These are phyloP conservation scores for Chaetomium sp. DNA, from an alignment of 2,329 filamentous ascomycete genomes.

Conservation along the genomic window DNA sequence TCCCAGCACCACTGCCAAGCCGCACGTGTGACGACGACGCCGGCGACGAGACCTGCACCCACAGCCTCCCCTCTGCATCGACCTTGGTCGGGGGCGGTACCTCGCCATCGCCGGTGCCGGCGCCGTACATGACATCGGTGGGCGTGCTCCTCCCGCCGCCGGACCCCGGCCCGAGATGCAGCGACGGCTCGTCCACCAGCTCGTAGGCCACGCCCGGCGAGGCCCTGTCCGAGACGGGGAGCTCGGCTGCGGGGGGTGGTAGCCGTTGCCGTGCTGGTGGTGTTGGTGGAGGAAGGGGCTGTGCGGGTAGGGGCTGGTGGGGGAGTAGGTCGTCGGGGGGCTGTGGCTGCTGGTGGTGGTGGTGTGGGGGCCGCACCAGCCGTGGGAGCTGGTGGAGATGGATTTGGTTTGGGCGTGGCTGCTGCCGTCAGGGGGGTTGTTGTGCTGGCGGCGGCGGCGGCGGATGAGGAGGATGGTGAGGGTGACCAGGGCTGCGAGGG, in stretches of 20 bases:
- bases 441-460: slow-evolving; percentile 19
- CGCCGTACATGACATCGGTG: not conserved
- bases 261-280: not conserved
- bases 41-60: slow-evolving; percentile 30
- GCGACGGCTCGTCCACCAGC: slow-evolving; percentile 2
- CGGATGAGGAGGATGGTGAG: slow-evolving; percentile 41
- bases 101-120: not conserved
- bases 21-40: not conserved
- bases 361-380: not conserved
- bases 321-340: slow-evolving; percentile 10
- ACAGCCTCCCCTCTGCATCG: slow-evolving; percentile 31
- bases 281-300: slow-evolving; percentile 13
- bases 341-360: not conserved
- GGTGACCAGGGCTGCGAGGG: slow-evolving; percentile 36
- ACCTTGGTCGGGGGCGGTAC: slow-evolving; percentile 26
- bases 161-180: not conserved
- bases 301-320: slow-evolving; percentile 13
- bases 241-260: slow-evolving; percentile 14
- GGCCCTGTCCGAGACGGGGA: slow-evolving; percentile 14
- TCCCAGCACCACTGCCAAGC: not conserved
- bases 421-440: not conserved
- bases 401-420: not conserved
- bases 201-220: slow-evolving; percentile 28
- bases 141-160: not conserved
- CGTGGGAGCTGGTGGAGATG: not conserved